Evolutionary conservation across 441 rosid species (phyloP).

Genomic region (Erodium trifolium): DNA sequence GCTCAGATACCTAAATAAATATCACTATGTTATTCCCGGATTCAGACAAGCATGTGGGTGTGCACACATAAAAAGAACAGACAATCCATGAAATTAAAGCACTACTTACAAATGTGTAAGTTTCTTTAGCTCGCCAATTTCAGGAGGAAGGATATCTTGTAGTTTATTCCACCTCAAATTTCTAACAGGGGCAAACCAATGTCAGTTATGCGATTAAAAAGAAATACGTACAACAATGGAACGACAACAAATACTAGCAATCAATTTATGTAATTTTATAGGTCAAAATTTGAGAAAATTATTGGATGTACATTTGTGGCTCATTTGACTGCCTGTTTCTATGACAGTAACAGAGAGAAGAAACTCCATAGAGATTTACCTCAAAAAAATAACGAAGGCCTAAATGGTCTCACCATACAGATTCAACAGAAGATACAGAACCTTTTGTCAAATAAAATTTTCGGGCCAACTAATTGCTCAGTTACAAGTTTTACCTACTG

Average conservation of each 20-base stretch:
- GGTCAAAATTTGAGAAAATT: too few relatives aligned
- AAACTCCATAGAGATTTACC: too few relatives aligned
- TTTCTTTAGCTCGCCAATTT: constrained; percentile 85
- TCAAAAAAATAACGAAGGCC: background rate
- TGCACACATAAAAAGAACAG: background rate
- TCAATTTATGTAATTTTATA: background rate
- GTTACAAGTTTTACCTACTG: background rate
- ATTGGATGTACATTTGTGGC: too few relatives aligned
- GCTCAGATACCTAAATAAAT: constrained; percentile 60
- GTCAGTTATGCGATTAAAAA: background rate
- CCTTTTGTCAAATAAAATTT: too few relatives aligned
- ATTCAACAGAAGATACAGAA: background rate
- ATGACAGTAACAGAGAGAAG: too few relatives aligned
- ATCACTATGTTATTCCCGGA: constrained; percentile 11
- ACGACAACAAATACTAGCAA: background rate
- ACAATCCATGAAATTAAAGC: background rate
- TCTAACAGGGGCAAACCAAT: constrained; percentile 30
- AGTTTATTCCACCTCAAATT: constrained; percentile 96
- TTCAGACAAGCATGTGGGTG: background rate
- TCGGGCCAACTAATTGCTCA: background rate
- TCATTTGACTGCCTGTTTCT: too few relatives aligned
- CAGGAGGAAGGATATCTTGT: constrained; percentile 85
- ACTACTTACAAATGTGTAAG: constrained; percentile 76
- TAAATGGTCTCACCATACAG: too few relatives aligned
- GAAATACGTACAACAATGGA: background rate